Percentiles rank a stretch among this genome's conserved stretches.
Evolutionary conservation across 2,329 filamentous ascomycete species (phyloP).

Genomic region (Exophiala sp.): DNA sequence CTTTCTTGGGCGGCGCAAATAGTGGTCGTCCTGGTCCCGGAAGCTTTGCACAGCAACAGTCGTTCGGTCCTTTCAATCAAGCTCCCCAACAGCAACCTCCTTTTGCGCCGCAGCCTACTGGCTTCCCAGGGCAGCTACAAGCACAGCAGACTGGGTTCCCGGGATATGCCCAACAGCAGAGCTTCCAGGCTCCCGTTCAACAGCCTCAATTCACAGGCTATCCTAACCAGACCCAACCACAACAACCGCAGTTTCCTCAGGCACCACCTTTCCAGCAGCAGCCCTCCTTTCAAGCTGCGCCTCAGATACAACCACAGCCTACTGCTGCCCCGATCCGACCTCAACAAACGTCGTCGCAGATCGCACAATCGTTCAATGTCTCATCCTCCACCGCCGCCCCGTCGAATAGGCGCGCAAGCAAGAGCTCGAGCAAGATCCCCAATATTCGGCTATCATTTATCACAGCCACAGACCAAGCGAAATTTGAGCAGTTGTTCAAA

Average conservation of each 20-base stretch:
- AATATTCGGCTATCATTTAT: conserved; percentile 95
- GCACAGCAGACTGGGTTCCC: conserved; percentile 64
- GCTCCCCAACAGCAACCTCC: conserved; percentile 54
- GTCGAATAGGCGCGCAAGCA: conserved; percentile 56
- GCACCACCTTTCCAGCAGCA: not conserved
- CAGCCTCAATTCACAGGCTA: conserved; percentile 59
- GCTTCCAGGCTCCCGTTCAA: conserved; percentile 43
- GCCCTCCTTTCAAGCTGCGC: conserved; percentile 35
- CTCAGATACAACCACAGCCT: conserved; percentile 50
- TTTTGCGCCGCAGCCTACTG: conserved; percentile 51
- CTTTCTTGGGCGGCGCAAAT: conserved; percentile 73
- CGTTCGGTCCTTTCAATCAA: conserved; percentile 46
- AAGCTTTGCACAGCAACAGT: conserved; percentile 52
- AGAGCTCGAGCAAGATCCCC: conserved; percentile 67
- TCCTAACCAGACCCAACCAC: conserved; percentile 42
- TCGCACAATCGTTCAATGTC: conserved; percentile 57
- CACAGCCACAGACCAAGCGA: conserved; percentile 86
- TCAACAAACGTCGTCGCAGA: conserved; percentile 56
- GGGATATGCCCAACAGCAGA: conserved; percentile 42
- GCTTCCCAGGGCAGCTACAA: conserved; percentile 53
- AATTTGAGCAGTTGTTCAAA: conserved; percentile 97
- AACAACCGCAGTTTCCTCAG: conserved; percentile 47
- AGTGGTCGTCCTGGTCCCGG: conserved; percentile 64
- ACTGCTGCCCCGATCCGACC: conserved; percentile 49
- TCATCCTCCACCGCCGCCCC: conserved; percentile 48